Percentiles rank a stretch among this genome's conserved stretches.
Evolutionary conservation across 2,329 filamentous ascomycete genomes (phyloP).

Genomic region (Phyllosticta capitalensis): DNA sequence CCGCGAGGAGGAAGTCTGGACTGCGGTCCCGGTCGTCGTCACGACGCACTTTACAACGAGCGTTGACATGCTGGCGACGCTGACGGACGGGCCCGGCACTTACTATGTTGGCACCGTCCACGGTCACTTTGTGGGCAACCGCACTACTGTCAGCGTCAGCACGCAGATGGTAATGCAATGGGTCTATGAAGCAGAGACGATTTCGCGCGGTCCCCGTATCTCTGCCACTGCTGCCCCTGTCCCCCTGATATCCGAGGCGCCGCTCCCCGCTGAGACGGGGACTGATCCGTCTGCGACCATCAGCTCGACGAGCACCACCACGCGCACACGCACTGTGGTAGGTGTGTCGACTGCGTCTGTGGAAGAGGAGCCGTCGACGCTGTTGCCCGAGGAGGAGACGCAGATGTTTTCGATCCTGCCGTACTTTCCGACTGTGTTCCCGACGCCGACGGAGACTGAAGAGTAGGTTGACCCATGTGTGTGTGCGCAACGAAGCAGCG

Average conservation of each 20-base stretch:
- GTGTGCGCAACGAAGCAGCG: background rate
- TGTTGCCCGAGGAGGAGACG: background rate
- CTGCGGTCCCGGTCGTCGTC: constrained; percentile 29
- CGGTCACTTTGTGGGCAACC: constrained; percentile 28
- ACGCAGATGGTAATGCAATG: constrained; percentile 31
- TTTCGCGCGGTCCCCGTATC: constrained; percentile 12
- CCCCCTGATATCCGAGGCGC: background rate
- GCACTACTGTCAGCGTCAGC: constrained; percentile 30
- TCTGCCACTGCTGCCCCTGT: background rate
- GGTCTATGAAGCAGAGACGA: constrained; percentile 26
- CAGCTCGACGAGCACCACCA: constrained; percentile 1
- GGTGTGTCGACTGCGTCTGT: background rate
- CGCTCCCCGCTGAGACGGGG: background rate
- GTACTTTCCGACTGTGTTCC: background rate
- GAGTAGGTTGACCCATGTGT: background rate
- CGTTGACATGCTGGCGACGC: constrained; percentile 32
- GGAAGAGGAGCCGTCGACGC: background rate
- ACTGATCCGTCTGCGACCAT: background rate
- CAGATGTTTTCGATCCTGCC: background rate
- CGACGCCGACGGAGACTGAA: background rate
- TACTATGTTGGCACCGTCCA: constrained; percentile 32
- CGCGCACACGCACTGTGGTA: constrained; percentile 2
- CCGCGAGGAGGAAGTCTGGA: constrained; percentile 34
- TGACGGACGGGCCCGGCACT: constrained; percentile 22
- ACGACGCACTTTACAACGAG: constrained; percentile 26